Evolutionary conservation across 495 filamentous ascomycete species (phyloP).

Genomic region (Echria macrotheca): DNA sequence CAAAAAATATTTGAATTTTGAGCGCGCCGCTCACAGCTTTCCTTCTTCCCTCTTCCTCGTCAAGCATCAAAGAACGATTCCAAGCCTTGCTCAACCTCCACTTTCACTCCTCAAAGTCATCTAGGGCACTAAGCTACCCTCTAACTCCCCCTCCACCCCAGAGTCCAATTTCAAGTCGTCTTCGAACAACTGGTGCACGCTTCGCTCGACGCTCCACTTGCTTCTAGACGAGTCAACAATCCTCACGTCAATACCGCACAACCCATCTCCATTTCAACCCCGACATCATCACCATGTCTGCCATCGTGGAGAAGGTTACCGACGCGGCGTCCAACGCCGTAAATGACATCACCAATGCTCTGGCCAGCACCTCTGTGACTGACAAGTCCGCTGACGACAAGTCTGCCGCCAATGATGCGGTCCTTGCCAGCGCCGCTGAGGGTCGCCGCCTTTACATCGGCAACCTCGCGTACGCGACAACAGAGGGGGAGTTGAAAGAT

Average conservation of each 20-base stretch:
- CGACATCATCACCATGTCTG: conserved; percentile 49
- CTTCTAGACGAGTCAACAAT: conserved; percentile 30
- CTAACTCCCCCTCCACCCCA: conserved; percentile 54
- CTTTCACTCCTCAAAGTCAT: conserved; percentile 42
- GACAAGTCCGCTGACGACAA: conserved; percentile 47
- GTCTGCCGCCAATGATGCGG: conserved; percentile 69
- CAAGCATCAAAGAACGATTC: conserved; percentile 44
- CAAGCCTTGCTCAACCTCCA: conserved; percentile 36
- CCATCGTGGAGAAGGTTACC: conserved; percentile 56
- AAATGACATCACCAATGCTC: conserved; percentile 79
- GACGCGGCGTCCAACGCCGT: conserved; percentile 61
- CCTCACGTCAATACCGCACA: conserved; percentile 28
- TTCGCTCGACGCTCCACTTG: conserved; percentile 26
- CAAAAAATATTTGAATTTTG: conserved; percentile 49
- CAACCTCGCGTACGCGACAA: conserved; percentile 99
- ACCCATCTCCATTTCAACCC: conserved; percentile 29
- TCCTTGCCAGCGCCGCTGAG: conserved; percentile 93
- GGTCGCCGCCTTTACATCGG: conserved; percentile 98
- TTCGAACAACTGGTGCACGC: conserved; percentile 34
- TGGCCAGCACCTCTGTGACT: conserved; percentile 66
- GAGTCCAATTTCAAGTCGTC: conserved; percentile 46
- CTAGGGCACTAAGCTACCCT: conserved; percentile 92
- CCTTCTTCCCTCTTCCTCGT: conserved; percentile 38
- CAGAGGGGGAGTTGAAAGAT: conserved; percentile 97
- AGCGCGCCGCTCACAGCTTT: conserved; percentile 32